A percentile compares a stretch with the other conserved stretches of the same genome.
phyloP scores from a whole-genome alignment of 2,329 filamentous ascomycete species.

The Aureobasidium sp. region DNA sequence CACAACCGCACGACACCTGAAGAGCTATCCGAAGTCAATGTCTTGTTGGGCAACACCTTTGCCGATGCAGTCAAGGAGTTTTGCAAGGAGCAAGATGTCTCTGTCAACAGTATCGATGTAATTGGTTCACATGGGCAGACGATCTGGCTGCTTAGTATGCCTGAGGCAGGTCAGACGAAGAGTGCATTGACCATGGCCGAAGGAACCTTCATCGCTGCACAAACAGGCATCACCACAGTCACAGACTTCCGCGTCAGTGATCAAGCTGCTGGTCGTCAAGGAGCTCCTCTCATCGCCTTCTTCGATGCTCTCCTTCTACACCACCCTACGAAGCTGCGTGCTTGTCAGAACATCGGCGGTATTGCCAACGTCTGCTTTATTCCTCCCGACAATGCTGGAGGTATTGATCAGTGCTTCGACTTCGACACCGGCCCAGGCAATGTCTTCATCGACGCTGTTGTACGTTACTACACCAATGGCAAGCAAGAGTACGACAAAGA shows the following conservation, averaged over 20 bases:
- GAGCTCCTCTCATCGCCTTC: conserved; percentile 49
- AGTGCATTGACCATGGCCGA: conserved; percentile 51
- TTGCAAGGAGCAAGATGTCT: conserved; percentile 36
- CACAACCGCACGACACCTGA: conserved; percentile 46
- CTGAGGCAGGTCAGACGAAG: conserved; percentile 37
- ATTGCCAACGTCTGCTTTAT: conserved; percentile 56
- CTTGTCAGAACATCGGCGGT: conserved; percentile 54
- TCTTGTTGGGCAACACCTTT: conserved; percentile 50
- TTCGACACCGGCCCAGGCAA: conserved; percentile 29
- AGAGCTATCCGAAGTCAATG: conserved; percentile 49
- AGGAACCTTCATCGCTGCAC: conserved; percentile 45
- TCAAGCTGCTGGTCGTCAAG: conserved; percentile 48
- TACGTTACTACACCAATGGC: conserved; percentile 25
- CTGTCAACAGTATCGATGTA: conserved; percentile 42
- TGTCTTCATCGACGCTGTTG: conserved; percentile 27
- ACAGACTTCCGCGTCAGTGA: conserved; percentile 52
- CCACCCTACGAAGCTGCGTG: conserved; percentile 49
- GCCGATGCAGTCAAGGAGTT: conserved; percentile 45
- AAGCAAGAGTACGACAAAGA: conserved; percentile 27
- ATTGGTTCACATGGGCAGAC: conserved; percentile 53
- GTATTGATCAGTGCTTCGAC: conserved; percentile 22
- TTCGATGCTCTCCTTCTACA: conserved; percentile 50
- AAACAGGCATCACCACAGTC: conserved; percentile 51
- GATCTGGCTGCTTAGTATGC: conserved; percentile 50
- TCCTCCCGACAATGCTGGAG: conserved; percentile 37